Base-by-base conservation (phyloP, 2,329 filamentous ascomycete genomes). In the Saccharata proteae region DNA sequence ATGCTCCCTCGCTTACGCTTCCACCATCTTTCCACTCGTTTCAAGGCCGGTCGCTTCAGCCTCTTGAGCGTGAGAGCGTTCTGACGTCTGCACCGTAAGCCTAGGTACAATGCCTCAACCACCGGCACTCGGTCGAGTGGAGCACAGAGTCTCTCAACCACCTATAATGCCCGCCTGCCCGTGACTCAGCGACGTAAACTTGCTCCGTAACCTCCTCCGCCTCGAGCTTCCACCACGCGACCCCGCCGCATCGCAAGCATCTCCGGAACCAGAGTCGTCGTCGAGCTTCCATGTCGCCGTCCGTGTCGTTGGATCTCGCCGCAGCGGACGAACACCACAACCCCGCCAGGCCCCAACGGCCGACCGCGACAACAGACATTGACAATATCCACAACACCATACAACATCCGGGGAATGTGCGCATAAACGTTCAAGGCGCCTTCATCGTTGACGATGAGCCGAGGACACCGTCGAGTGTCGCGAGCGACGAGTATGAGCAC, bases 401-500 rank as follows among this genome's bases (percentile, higher is more conserved):
- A 39, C 58, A 62, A 38, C 69, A 71, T 36, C 72, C 73, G 3
- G 72, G 72, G 15, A 62, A 80, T 10, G 85, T 94, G 48, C 80
- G 82, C 59, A 96, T 98, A 63, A 96, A 98, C 54, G 88, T 96
- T 42, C 77, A 85, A 54, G 90, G 88, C 49, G 90, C 90, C 22
- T 94, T 93, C 51, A 96, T 98, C 43, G 85, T 93, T 46, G 84
- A 94, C 51, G 79, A 83, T 21, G 57, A 61, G 43, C 65, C 69
- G 3, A 56, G 57, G 13, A 72, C 29, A 61, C 73, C 34, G 16
- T 18, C 26, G 11, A 30, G 24, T 15, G 22, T 26, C 22, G 44
- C 44, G 32, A 57, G 53, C 39, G 67, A 73, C 27, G 66, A 68
- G 15, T 67, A 73, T 35, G 65, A 74, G 41, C 71, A 77, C 54